These are phyloP conservation scores for Stereocaulon alpinum DNA, from an alignment of 495 filamentous ascomycete species.

Conservation along the genomic window DNA sequence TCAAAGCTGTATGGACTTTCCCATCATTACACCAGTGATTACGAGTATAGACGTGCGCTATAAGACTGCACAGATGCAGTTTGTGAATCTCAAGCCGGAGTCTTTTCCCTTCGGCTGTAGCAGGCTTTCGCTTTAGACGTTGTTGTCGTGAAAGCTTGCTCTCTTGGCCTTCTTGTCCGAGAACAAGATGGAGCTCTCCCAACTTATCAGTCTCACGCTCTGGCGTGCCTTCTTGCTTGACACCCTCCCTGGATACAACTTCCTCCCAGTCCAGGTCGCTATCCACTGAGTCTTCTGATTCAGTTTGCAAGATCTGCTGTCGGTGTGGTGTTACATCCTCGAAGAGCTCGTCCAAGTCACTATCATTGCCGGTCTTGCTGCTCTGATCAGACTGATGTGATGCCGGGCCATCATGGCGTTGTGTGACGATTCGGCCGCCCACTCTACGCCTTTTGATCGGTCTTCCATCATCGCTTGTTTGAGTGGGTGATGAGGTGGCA, in stretches of 20 bases:
- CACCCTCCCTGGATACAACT: conserved; percentile 42
- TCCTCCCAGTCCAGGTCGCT: conserved; percentile 67
- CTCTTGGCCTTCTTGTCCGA: conserved; percentile 35
- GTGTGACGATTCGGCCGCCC: conserved; percentile 22
- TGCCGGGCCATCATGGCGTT: conserved; percentile 10
- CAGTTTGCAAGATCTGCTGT: conserved; percentile 35
- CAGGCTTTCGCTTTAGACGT: conserved; percentile 42
- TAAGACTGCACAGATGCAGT: conserved; percentile 69
- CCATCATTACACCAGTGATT: conserved; percentile 86
- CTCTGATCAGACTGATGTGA: conserved; percentile 1
- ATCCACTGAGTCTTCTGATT: conserved; percentile 37
- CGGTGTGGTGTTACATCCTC: background rate
- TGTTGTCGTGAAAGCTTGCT: conserved; percentile 29
- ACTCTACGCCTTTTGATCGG: conserved; percentile 38
- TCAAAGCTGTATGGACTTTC: conserved; percentile 51
- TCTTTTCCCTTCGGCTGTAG: conserved; percentile 60
- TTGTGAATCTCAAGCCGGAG: conserved; percentile 73
- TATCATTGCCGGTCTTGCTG: conserved; percentile 20
- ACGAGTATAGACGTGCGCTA: conserved; percentile 61
- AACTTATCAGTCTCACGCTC: conserved; percentile 27
- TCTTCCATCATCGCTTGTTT: conserved; percentile 26
- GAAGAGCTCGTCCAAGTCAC: conserved; percentile 17
- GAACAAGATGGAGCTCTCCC: conserved; percentile 44
- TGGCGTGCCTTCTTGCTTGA: conserved; percentile 23
- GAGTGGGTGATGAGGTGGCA: conserved; percentile 32